A percentile compares a stretch with the other conserved stretches of the same genome.
Evolutionary conservation across 129 eudicot species (phyloP).

Genomic region (sunflower (Helianthus annuus)): DNA sequence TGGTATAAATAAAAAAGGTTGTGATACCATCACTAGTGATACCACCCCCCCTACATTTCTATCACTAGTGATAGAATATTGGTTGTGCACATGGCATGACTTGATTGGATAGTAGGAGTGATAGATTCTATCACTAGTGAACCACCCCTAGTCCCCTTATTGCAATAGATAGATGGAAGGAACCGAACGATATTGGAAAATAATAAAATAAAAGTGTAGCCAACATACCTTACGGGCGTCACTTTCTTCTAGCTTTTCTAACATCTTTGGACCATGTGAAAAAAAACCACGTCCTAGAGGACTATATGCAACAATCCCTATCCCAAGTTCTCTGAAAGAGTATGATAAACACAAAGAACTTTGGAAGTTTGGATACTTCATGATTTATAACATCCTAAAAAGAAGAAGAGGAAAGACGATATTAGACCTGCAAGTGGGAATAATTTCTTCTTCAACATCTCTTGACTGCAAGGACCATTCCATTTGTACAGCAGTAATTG

Average conservation of each 20-base stretch:
- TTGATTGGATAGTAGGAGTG: too few species aligned
- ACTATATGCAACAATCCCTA: conserved; percentile 61
- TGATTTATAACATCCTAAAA: background rate
- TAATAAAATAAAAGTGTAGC: background rate
- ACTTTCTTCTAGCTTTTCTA: conserved; percentile 33
- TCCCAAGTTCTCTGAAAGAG: conserved; percentile 57
- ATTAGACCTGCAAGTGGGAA: conserved; percentile 70
- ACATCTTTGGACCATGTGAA: conserved; percentile 45
- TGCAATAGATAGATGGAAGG: too few species aligned
- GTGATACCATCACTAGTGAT: too few species aligned
- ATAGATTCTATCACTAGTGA: too few species aligned
- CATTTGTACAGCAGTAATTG: conserved; percentile 66
- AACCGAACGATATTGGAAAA: too few species aligned
- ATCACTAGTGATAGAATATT: too few species aligned
- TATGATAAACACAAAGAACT: conserved; percentile 12
- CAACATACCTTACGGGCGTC: conserved; percentile 51
- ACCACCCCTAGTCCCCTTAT: too few species aligned
- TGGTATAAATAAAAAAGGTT: too few species aligned
- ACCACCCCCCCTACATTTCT: too few species aligned
- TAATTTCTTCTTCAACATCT: conserved; percentile 61
- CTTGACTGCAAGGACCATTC: conserved; percentile 79
- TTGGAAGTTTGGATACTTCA: background rate
- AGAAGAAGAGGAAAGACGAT: background rate
- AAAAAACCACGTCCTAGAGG: conserved; percentile 58
- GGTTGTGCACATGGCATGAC: too few species aligned